Base-by-base conservation (phyloP, 2,329 filamentous ascomycete species). In the Gyromitra esculenta region DNA sequence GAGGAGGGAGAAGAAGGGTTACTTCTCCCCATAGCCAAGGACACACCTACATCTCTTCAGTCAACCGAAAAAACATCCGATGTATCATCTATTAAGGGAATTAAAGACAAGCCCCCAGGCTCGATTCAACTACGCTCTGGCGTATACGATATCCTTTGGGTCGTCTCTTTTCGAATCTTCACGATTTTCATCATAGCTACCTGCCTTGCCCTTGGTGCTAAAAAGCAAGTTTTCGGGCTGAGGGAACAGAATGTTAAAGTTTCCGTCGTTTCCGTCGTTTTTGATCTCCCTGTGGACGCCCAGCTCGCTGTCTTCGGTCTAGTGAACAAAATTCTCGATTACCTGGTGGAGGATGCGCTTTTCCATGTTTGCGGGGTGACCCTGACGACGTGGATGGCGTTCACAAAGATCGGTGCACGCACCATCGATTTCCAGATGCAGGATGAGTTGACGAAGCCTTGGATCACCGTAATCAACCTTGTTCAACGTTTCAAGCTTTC, bases 371-470 rank as follows among this genome's bases (percentile, higher is more conserved):
- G 63, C 45, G 63, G 63, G 15, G 11, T 66, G n/a, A 66, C 63
- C 1, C 21, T 66, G 63, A 66, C 63, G 2, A 54, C 63, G 31
- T 66, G 63, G 63, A 66, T 66, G 63, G 63, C 63, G n/a, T 15
- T 66, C 63, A 52, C 25, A 5, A 54, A 41, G 18, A 41, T 48
- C 11, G 63, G 63, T 5, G 63, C 31, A 18, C 45, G 35, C n/a
- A 41, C 63, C 5, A 37, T 54, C 7, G 63, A 66, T 15, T 66
- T 52, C 2, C 31, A 54, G 31, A 66, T 66, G 63, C 25, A 37
- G 63, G 63, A 66, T n/a, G 63, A 66, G n/a, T 18, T 66, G 43
- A 66, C 21, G 11, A 66, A 39, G 31, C 63, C 63, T 31, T 66
- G 63, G 63, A 54, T 66, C 48, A 66, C 63, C n/a, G n/a, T 66